phyloP scores from a whole-genome alignment of 331 rosid species.

The Ulmus americana region DNA sequence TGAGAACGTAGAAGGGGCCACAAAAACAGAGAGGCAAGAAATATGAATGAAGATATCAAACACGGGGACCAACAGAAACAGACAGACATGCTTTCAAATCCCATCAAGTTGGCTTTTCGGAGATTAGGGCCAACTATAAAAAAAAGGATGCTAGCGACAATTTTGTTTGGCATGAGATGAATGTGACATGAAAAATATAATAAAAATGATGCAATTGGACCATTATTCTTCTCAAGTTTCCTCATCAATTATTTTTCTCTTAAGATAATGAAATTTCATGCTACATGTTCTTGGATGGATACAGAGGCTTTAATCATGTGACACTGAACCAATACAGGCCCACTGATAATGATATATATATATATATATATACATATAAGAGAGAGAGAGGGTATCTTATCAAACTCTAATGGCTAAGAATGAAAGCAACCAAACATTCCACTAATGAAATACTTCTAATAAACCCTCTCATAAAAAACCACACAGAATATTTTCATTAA shows the following conservation, averaged over 20 bases:
- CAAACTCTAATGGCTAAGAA: constrained; percentile 28
- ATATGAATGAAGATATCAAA: constrained; percentile 27
- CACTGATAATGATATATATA: constrained; percentile 25
- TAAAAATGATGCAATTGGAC: constrained; percentile 37
- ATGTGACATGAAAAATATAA: constrained; percentile 27
- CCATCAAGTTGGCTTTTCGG: constrained; percentile 29
- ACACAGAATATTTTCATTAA: constrained; percentile 23
- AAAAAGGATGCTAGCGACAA: constrained; percentile 30
- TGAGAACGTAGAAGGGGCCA: constrained; percentile 1
- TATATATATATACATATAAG: no score
- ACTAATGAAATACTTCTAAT: constrained; percentile 16
- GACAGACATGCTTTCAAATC: constrained; percentile 36
- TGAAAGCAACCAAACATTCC: constrained; percentile 34
- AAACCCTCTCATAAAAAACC: constrained; percentile 31
- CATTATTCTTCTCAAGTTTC: constrained; percentile 42
- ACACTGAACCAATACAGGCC: constrained; percentile 44
- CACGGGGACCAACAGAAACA: constrained; percentile 38
- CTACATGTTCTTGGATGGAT: constrained; percentile 57
- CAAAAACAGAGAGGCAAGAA: neutral
- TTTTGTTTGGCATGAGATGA: constrained; percentile 34
- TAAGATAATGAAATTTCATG: constrained; percentile 33
- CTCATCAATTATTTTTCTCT: constrained; percentile 38
- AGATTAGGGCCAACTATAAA: constrained; percentile 29
- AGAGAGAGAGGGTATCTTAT: constrained; percentile 24
- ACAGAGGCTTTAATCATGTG: constrained; percentile 54